Base-by-base conservation (phyloP, 2,329 filamentous ascomycete genomes). In the Paraphoma sp. region DNA sequence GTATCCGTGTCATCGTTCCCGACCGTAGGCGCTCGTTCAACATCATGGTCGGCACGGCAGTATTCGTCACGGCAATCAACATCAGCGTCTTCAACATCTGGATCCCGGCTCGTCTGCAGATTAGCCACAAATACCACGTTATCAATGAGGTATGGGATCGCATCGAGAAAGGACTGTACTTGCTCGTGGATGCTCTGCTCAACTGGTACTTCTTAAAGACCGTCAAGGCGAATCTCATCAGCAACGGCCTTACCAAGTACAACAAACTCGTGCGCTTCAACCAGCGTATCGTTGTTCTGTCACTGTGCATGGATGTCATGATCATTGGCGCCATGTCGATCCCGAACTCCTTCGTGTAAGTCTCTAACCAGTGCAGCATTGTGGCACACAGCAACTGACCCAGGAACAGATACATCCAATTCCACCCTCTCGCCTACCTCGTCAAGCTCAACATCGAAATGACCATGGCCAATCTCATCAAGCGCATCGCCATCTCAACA, bases 361-460 rank as follows among this genome's bases (percentile, higher is more conserved):
- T 53, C 30, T 18, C n/a, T 10, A 6, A 28, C 10, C 7, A 14
- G 29, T 31, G 1, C 9, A 5, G 8, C 40, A 14, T 31, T 11
- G 5, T 23, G 23, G 23, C 23, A 23, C 23, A 6, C 16, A 18
- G 7, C 55, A 29, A n/a, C 54, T 59, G 30, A 57, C 29, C 1
- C 14, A 11, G 14, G 10, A 11, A 41, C 43, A 78, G 74, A 23
- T 84, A 82, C 66, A 75, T 82, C 29, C 80, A 83, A 64, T 80
- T 82, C 61, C 80, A 83, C 53, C 82, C 82, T 0, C 71, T 84
- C 4, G 82, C 77, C 6, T 83, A 81, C 63, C 70, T 82, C 18
- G 71, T 81, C 57, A 84, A 84, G 59, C 73, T 84, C 23, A 77
- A 82, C 61, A 83, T 84, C 65, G 81, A 83, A 63, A 81, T 84